A percentile compares a stretch with the other conserved stretches of the same genome.
phyloP scores from a whole-genome alignment of 768 basidiomycete genomes.

The Ramaria sp. region DNA sequence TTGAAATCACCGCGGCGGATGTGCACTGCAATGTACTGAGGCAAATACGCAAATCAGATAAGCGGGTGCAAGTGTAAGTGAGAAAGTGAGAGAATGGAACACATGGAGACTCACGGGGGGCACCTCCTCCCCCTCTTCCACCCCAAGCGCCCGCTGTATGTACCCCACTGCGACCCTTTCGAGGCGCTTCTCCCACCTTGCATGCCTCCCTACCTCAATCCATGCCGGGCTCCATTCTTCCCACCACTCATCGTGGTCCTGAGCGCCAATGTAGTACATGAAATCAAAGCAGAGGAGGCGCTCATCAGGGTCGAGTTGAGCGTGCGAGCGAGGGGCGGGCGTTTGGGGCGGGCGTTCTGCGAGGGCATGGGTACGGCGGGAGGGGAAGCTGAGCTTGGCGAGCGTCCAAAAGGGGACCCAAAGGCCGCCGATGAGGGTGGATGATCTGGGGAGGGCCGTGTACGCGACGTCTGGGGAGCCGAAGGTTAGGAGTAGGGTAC shows the following conservation, averaged over 20 bases:
- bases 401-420: conserved; percentile 13
- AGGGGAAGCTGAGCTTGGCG: conserved; percentile 10
- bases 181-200: conserved; percentile 38
- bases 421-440: conserved; percentile 10
- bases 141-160: conserved; percentile 33
- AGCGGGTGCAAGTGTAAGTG: background rate
- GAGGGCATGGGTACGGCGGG: conserved; percentile 10
- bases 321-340: conserved; percentile 18
- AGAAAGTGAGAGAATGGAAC: background rate
- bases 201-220: conserved; percentile 41
- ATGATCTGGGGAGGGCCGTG: conserved; percentile 15
- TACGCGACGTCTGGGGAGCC: conserved; percentile 13
- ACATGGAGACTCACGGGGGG: conserved; percentile 32
- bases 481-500: conserved; percentile 24
- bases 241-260: conserved; percentile 14
- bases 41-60: background rate
- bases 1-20: conserved; percentile 46
- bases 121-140: conserved; percentile 25
- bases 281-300: conserved; percentile 32
- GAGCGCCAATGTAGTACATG: conserved; percentile 28
- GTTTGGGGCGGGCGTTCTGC: conserved; percentile 17
- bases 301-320: conserved; percentile 24
- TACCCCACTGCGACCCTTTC: conserved; percentile 33
- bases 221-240: conserved; percentile 50
- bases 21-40: conserved; percentile 48